phyloP scores from a whole-genome alignment of 352 stramenopile genomes.

The Pythium plurisporium region DNA sequence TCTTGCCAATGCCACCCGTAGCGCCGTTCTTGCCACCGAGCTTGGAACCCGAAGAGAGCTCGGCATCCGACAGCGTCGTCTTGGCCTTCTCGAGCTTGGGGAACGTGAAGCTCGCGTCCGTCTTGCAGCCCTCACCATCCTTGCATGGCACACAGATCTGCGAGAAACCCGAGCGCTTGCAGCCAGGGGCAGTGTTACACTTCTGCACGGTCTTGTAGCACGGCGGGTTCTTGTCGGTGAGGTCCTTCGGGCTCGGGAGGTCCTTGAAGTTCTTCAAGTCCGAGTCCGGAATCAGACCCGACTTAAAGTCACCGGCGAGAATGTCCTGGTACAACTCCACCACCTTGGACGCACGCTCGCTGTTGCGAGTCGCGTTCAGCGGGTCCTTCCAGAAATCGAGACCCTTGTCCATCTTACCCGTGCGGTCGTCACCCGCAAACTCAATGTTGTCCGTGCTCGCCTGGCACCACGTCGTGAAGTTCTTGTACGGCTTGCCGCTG shows the following conservation, averaged over 20 bases:
- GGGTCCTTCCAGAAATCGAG: constrained; percentile 68
- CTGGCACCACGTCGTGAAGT: constrained; percentile 68
- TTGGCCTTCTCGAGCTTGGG: constrained; percentile 54
- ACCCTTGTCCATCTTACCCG: constrained; percentile 34
- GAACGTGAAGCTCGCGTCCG: constrained; percentile 50
- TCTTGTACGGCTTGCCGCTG: constrained; percentile 39
- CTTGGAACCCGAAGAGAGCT: constrained; percentile 22
- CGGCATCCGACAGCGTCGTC: constrained; percentile 10
- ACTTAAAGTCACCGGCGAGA: constrained; percentile 28
- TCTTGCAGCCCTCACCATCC: constrained; percentile 33
- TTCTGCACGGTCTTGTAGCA: constrained; percentile 61
- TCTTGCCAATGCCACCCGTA: constrained; percentile 3
- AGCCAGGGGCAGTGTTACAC: constrained; percentile 50
- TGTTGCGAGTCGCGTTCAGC: constrained; percentile 48
- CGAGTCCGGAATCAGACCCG: constrained; percentile 35
- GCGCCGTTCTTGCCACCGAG: constrained; percentile 16
- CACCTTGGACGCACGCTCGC: constrained; percentile 38
- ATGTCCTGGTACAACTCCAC: constrained; percentile 48
- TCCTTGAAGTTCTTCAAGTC: constrained; percentile 37
- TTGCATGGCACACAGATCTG: constrained; percentile 66
- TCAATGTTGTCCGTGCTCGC: constrained; percentile 52
- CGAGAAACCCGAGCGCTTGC: constrained; percentile 63
- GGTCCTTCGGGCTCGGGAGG: constrained; percentile 40
- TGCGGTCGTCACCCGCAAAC: constrained; percentile 36
- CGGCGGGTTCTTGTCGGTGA: constrained; percentile 50